Evolutionary conservation across 2,329 filamentous ascomycete genomes (phyloP).

Genomic region (Neoascochyta sp.): DNA sequence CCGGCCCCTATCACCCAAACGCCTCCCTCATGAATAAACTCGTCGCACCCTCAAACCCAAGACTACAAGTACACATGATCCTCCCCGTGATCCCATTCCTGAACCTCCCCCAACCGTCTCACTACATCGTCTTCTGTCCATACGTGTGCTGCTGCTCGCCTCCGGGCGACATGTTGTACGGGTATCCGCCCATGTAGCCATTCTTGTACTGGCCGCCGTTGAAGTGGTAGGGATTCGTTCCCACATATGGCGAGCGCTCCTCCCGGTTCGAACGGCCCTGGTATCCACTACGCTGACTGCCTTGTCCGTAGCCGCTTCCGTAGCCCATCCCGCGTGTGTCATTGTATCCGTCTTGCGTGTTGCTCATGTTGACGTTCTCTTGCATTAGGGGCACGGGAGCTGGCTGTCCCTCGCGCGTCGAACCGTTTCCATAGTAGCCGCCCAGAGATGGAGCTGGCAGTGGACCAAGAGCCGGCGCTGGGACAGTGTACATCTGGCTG

Average conservation of each 20-base stretch:
- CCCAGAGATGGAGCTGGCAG: constrained; percentile 22
- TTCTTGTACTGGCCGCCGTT: constrained; percentile 13
- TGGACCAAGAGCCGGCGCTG: constrained; percentile 9
- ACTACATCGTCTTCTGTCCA: constrained; percentile 10
- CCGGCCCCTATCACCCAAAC: too few species aligned
- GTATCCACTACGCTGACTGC: too few species aligned
- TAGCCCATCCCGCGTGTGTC: constrained; percentile 14
- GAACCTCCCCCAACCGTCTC: too few species aligned
- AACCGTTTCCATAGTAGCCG: constrained; percentile 15
- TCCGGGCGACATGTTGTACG: constrained; percentile 12
- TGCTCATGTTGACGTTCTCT: constrained; percentile 4
- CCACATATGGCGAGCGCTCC: constrained; percentile 15
- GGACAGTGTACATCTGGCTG: constrained; percentile 2
- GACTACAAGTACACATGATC: too few species aligned
- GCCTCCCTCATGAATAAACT: too few species aligned
- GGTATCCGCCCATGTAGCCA: constrained; percentile 17
- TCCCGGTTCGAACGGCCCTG: too few species aligned
- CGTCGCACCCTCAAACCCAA: too few species aligned
- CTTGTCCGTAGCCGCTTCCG: constrained; percentile 11
- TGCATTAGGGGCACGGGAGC: too few species aligned
- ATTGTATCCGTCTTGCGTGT: constrained; percentile 12
- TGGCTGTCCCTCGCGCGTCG: too few species aligned
- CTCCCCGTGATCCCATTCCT: constrained; percentile 12
- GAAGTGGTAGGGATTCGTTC: constrained; percentile 20
- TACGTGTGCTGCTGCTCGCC: constrained; percentile 18